A percentile compares a stretch with the other conserved stretches of the same genome.
Evolutionary conservation across 352 stramenopile genomes (phyloP).

Genomic region (Globisporangium alternatum): DNA sequence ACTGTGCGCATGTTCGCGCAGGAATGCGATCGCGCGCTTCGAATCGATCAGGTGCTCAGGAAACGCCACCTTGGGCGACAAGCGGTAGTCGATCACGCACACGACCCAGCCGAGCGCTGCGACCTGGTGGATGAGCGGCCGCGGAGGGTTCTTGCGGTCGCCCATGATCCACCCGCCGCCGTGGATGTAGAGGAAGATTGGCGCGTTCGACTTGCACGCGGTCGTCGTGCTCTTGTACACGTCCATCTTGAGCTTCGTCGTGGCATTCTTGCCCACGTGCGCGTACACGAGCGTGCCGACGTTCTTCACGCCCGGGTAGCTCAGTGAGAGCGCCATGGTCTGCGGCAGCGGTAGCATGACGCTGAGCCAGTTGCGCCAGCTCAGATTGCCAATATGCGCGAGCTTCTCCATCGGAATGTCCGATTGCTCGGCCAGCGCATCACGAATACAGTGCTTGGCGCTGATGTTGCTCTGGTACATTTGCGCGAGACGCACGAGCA

Average conservation of each 20-base stretch:
- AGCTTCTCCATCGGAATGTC: conserved; percentile 32
- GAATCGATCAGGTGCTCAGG: conserved; percentile 60
- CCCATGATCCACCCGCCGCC: conserved; percentile 65
- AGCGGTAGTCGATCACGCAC: conserved; percentile 67
- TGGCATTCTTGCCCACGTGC: conserved; percentile 53
- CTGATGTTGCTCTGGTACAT: conserved; percentile 43
- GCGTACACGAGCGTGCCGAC: conserved; percentile 45
- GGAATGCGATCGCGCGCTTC: conserved; percentile 58
- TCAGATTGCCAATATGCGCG: conserved; percentile 37
- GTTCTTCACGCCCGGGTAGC: conserved; percentile 43
- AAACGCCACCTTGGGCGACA: conserved; percentile 58
- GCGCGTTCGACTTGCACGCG: conserved; percentile 33
- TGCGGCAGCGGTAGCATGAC: conserved; percentile 56
- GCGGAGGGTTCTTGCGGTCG: conserved; percentile 44
- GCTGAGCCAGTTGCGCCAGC: conserved; percentile 41
- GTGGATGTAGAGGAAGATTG: conserved; percentile 68
- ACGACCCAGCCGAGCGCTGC: conserved; percentile 58
- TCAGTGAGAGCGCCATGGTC: conserved; percentile 39
- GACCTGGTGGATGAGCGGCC: conserved; percentile 53
- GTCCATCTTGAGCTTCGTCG: conserved; percentile 55
- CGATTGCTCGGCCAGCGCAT: conserved; percentile 28
- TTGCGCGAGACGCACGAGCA: conserved; percentile 37
- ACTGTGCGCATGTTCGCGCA: conserved; percentile 31
- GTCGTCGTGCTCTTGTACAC: conserved; percentile 44
- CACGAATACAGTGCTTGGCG: conserved; percentile 39